phyloP scores from a whole-genome alignment of 148 eudicot genomes.

The Nepenthes mirabilis region DNA sequence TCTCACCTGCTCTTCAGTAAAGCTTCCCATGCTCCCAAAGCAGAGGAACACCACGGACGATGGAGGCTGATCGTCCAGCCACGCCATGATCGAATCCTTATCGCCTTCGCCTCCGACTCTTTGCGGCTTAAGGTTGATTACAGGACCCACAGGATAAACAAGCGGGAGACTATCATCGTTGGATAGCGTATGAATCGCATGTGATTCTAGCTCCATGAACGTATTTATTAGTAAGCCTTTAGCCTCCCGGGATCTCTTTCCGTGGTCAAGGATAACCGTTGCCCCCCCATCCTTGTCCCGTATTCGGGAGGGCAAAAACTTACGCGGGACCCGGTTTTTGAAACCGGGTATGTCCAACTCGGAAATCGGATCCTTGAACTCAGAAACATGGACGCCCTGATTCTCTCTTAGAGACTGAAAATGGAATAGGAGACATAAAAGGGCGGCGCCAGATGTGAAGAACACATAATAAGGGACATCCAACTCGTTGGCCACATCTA shows the following conservation, averaged over 20 bases:
- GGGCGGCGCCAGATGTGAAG: conserved; percentile 2
- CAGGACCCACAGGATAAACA: conserved; percentile 6
- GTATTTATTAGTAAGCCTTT: conserved; percentile 17
- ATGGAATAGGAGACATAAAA: conserved; percentile 8
- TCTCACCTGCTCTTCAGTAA: conserved; percentile 4
- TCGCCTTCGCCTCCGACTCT: background rate
- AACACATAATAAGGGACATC: conserved; percentile 11
- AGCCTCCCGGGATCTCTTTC: conserved; percentile 2
- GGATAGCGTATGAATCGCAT: conserved; percentile 8
- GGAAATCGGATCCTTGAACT: conserved; percentile 2
- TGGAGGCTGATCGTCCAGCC: conserved; percentile 11
- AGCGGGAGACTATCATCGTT: background rate
- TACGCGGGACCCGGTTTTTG: conserved; percentile 5
- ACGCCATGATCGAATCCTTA: conserved; percentile 4
- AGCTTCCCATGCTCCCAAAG: conserved; percentile 12
- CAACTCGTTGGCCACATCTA: conserved; percentile 13
- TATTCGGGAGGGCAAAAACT: conserved; percentile 6
- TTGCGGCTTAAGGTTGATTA: background rate
- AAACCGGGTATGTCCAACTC: conserved; percentile 7
- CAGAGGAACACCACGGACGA: conserved; percentile 10
- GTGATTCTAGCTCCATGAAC: conserved; percentile 11
- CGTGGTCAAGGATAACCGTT: conserved; percentile 3
- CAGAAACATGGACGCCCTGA: conserved; percentile 1
- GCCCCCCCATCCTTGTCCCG: conserved; percentile 1
- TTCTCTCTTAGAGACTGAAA: conserved; percentile 1